Conservation (phyloP, 2,329 filamentous ascomycete species). For the Fusarium hainanense region DNA sequence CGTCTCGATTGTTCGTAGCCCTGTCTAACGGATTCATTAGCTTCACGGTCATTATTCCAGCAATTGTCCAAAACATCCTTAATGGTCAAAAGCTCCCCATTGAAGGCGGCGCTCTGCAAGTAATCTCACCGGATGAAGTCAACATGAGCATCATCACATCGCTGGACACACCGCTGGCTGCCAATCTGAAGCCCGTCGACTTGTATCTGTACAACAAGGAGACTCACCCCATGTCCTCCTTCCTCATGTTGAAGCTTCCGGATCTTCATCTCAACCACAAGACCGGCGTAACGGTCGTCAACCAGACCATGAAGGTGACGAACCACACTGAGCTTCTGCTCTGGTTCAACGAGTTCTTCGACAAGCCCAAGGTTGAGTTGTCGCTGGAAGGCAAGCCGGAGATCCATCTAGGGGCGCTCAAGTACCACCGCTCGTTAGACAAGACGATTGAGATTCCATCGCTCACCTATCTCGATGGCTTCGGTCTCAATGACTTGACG, state of each 20-base stretch:
- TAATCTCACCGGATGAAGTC: constrained; percentile 49
- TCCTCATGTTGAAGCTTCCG: constrained; percentile 46
- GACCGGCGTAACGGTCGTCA: constrained; percentile 51
- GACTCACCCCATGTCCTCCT: constrained; percentile 36
- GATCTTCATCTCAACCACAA: constrained; percentile 50
- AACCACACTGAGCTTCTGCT: constrained; percentile 54
- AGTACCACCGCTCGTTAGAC: constrained; percentile 52
- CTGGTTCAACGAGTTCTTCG: constrained; percentile 56
- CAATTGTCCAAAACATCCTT: constrained; percentile 59
- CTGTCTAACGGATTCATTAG: constrained; percentile 43
- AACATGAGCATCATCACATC: constrained; percentile 53
- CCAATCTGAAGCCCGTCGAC: constrained; percentile 52
- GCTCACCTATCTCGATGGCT: constrained; percentile 55
- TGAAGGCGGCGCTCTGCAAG: constrained; percentile 50
- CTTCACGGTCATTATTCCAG: constrained; percentile 59
- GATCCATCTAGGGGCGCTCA: constrained; percentile 55
- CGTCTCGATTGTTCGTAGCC: background rate
- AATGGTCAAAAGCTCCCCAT: constrained; percentile 56
- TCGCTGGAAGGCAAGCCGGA: constrained; percentile 52
- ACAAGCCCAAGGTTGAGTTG: constrained; percentile 50
- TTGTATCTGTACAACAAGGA: constrained; percentile 57
- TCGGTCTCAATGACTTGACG: constrained; percentile 53
- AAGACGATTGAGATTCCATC: constrained; percentile 56
- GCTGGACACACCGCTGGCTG: constrained; percentile 53
- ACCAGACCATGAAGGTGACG: constrained; percentile 51